Evolutionary conservation across 495 filamentous ascomycete genomes (phyloP).

Genomic region (Darksidea phi): DNA sequence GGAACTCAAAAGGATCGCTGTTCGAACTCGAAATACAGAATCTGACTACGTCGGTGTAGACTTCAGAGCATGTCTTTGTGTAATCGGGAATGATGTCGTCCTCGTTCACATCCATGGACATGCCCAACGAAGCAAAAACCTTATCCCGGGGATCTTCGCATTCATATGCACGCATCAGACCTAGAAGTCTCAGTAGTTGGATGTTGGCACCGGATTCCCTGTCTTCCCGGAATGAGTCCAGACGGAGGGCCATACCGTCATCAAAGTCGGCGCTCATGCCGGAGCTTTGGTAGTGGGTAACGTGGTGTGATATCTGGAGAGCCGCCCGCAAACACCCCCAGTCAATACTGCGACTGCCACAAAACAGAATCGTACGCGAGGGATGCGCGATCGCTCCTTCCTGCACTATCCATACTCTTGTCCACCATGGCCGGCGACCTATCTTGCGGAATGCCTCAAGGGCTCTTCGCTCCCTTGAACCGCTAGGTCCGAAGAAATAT

Average conservation of each 20-base stretch:
- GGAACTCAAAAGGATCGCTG: neutral
- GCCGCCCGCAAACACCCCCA: no score
- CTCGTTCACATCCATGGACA: neutral
- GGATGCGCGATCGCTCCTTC: neutral
- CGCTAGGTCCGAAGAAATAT: no score
- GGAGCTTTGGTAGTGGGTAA: no score
- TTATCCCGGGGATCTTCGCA: constrained; percentile 2
- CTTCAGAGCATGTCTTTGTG: neutral
- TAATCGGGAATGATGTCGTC: constrained; percentile 7
- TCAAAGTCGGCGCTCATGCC: no score
- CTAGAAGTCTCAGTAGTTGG: neutral
- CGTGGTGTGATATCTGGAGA: no score
- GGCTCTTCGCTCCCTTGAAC: neutral
- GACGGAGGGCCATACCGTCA: no score
- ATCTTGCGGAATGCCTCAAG: neutral
- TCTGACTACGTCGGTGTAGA: neutral
- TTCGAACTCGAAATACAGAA: neutral
- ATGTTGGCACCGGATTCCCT: neutral
- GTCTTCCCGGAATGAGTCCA: no score
- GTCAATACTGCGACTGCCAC: neutral
- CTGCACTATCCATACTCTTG: constrained; percentile 1
- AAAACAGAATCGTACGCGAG: neutral
- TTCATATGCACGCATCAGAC: neutral
- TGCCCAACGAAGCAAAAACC: neutral
- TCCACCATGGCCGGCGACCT: neutral